phyloP scores from a whole-genome alignment of 176 grass and related monocot species.

The Rhynchospora tenuis region DNA sequence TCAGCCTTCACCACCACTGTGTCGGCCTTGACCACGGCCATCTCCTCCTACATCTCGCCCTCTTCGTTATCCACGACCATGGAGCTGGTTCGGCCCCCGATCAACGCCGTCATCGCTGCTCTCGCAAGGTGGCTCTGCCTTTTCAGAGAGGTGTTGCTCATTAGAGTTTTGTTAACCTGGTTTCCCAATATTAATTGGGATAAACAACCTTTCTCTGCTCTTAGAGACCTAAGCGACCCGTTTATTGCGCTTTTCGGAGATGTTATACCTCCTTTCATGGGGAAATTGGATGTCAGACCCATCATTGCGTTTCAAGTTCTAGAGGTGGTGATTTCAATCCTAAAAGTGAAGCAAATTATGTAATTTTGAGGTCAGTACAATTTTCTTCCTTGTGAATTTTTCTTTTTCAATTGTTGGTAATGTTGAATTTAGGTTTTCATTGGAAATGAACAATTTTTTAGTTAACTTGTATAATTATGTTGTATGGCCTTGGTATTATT shows the following conservation, averaged over 20 bases:
- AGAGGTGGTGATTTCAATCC: slow-evolving; percentile 72
- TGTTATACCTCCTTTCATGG: slow-evolving; percentile 86
- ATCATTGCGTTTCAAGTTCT: slow-evolving; percentile 84
- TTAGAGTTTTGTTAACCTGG: slow-evolving; percentile 85
- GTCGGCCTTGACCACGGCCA: slow-evolving; percentile 25
- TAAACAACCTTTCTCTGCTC: slow-evolving; percentile 77
- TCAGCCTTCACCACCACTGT: slow-evolving; percentile 41
- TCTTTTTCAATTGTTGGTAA: background rate
- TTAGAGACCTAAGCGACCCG: slow-evolving; percentile 82
- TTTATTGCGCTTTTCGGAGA: slow-evolving; percentile 86
- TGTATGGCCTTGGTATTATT: background rate
- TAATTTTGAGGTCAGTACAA: slow-evolving; percentile 29
- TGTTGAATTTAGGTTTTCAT: background rate
- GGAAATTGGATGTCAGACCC: slow-evolving; percentile 81
- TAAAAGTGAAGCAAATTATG: slow-evolving; percentile 76
- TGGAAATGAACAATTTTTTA: background rate
- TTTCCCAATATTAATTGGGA: slow-evolving; percentile 99
- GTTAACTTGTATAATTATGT: background rate
- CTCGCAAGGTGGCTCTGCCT: slow-evolving; percentile 86
- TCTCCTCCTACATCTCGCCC: slow-evolving; percentile 26
- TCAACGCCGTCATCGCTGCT: slow-evolving; percentile 66
- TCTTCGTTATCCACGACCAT: slow-evolving; percentile 48
- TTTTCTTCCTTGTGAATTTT: background rate
- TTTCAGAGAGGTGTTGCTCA: slow-evolving; percentile 78
- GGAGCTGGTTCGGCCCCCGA: slow-evolving; percentile 51